phyloP scores from a whole-genome alignment of 139 green algal genomes.

The Monoraphidium neglectum region DNA sequence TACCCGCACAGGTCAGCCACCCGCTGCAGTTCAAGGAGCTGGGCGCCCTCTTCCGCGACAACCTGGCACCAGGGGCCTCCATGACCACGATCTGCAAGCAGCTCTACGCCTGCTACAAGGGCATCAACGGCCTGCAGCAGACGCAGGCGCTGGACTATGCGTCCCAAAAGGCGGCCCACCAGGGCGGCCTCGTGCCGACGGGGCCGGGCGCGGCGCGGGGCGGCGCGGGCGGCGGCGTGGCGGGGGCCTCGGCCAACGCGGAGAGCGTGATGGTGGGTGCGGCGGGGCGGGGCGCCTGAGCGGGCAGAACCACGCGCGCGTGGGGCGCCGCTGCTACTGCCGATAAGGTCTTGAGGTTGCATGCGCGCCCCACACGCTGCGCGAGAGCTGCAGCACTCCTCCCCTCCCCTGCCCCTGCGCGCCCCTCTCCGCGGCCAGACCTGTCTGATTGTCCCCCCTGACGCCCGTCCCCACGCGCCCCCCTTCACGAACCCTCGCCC shows the following conservation, averaged over 20 bases:
- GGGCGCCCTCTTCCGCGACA: conserved; percentile 55
- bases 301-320: no score
- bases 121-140: conserved; percentile 22
- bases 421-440: no score
- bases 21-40: conserved; percentile 93
- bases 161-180: no score
- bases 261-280: not conserved
- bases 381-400: no score
- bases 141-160: conserved; percentile 34
- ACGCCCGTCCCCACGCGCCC: no score
- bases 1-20: conserved; percentile 25
- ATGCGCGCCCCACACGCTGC: no score
- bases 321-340: no score
- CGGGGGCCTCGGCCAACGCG: not conserved
- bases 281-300: no score
- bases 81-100: conserved; percentile 55
- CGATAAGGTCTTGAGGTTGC: no score
- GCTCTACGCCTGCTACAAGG: not conserved
- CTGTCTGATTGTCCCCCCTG: no score
- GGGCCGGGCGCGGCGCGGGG: not conserved
- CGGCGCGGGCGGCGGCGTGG: not conserved
- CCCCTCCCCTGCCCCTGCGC: no score
- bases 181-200: not conserved
- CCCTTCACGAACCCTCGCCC: no score
- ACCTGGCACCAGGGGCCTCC: conserved; percentile 76